Percentiles rank a stretch among this genome's conserved stretches.
phyloP scores from a whole-genome alignment of 2,329 filamentous ascomycete species.

The Botrytis paeoniae region DNA sequence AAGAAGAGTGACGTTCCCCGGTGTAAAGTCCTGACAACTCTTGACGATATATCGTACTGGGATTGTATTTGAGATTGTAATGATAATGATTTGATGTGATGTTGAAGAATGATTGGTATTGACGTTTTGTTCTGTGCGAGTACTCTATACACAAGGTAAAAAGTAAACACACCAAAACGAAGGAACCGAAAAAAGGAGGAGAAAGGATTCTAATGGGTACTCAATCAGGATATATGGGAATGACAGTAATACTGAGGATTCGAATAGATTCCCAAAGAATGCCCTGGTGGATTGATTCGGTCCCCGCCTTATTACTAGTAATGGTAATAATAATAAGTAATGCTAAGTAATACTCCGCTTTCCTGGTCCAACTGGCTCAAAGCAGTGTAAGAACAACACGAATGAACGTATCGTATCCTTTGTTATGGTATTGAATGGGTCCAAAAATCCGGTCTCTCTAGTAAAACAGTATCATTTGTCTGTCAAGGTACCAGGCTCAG shows the following conservation, averaged over 20 bases:
- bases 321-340: not conserved
- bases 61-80: not conserved
- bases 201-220: not conserved
- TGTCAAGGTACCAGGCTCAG: constrained; percentile 7
- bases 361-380: constrained; percentile 1
- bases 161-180: constrained; percentile 15
- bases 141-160: constrained; percentile 3
- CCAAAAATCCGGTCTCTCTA: not conserved
- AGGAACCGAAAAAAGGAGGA: constrained; percentile 12
- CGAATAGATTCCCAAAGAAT: constrained; percentile 12
- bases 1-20: not conserved
- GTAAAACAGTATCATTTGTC: not conserved
- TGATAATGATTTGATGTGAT: not conserved
- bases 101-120: not conserved
- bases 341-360: constrained; percentile 14
- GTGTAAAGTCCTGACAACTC: not conserved
- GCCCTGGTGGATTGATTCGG: constrained; percentile 12
- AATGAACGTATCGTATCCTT: constrained; percentile 15
- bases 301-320: constrained; percentile 9
- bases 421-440: not conserved
- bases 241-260: constrained; percentile 8
- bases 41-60: not conserved
- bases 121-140: constrained; percentile 9
- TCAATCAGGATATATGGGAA: constrained; percentile 16
- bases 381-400: not conserved